These are phyloP conservation scores for Torulaspora microellipsoides DNA, from an alignment of 805 yeast genomes.

Conservation along the genomic window DNA sequence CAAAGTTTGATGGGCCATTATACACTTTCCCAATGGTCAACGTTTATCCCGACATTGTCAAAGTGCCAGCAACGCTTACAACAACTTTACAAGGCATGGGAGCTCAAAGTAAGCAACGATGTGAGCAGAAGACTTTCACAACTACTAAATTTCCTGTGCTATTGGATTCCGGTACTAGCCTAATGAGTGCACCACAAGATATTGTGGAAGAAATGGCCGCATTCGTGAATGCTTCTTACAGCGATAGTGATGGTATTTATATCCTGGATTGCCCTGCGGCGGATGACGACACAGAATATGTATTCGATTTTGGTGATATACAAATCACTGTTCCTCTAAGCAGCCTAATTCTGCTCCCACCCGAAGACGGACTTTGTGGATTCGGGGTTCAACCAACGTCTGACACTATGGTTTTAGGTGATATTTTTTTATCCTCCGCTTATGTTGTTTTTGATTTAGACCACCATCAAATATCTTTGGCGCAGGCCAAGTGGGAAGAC, in stretches of 20 bases:
- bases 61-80: conserved; percentile 41
- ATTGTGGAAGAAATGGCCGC: conserved; percentile 31
- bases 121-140: conserved; percentile 20
- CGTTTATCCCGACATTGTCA: conserved; percentile 26
- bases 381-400: conserved; percentile 38
- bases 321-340: conserved; percentile 44
- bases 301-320: conserved; percentile 56
- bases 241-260: conserved; percentile 37
- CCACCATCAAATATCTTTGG: conserved; percentile 42
- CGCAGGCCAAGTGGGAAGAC: conserved; percentile 39
- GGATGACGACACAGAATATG: conserved; percentile 18
- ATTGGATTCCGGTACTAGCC: conserved; percentile 58
- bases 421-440: conserved; percentile 50
- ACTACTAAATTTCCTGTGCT: conserved; percentile 36
- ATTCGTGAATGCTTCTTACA: conserved; percentile 36
- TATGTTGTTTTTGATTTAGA: conserved; percentile 58
- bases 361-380: conserved; percentile 37
- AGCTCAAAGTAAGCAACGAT: conserved; percentile 19
- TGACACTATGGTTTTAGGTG: conserved; percentile 47
- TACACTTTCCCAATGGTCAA: conserved; percentile 47
- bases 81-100: conserved; percentile 44
- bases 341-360: conserved; percentile 20
- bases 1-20: conserved; percentile 48
- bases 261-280: conserved; percentile 38
- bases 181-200: conserved; percentile 41